phyloP scores from a whole-genome alignment of 2,329 filamentous ascomycete genomes.

The Penicillium sp. region DNA sequence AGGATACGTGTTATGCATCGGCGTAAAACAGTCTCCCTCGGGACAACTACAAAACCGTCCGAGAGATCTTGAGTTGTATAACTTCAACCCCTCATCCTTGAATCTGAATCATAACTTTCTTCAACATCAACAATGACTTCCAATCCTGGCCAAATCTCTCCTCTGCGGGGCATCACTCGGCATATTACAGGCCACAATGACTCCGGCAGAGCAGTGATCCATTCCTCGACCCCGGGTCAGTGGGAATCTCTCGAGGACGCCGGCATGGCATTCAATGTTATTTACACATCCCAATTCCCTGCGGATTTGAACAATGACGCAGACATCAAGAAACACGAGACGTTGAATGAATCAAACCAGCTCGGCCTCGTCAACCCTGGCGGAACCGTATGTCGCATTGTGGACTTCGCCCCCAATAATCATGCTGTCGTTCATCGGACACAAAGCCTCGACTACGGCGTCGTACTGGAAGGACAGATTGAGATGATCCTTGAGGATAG shows the following conservation, averaged over 20 bases:
- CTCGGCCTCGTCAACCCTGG: constrained; percentile 40
- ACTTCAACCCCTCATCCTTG: no score
- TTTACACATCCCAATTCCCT: constrained; percentile 42
- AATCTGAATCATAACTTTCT: no score
- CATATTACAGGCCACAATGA: constrained; percentile 42
- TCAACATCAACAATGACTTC: constrained; percentile 15
- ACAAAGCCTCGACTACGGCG: constrained; percentile 55
- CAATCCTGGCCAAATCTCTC: constrained; percentile 27
- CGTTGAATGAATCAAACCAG: constrained; percentile 23
- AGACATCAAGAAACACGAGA: constrained; percentile 37
- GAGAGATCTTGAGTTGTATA: not conserved
- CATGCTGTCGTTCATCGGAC: constrained; percentile 54
- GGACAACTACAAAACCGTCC: not conserved
- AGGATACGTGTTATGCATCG: not conserved
- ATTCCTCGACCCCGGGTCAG: constrained; percentile 29
- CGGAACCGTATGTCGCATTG: constrained; percentile 48
- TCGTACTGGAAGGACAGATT: constrained; percentile 55
- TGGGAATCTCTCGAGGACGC: constrained; percentile 32
- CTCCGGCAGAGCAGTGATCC: constrained; percentile 38
- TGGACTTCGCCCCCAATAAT: constrained; percentile 50
- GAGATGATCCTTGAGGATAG: constrained; percentile 56
- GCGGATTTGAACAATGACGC: constrained; percentile 36
- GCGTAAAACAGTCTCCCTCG: not conserved
- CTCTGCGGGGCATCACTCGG: constrained; percentile 29
- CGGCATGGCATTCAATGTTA: constrained; percentile 41